These are phyloP conservation scores for Phanerochaete sordida DNA, from an alignment of 768 basidiomycete species.

Conservation along the genomic window DNA sequence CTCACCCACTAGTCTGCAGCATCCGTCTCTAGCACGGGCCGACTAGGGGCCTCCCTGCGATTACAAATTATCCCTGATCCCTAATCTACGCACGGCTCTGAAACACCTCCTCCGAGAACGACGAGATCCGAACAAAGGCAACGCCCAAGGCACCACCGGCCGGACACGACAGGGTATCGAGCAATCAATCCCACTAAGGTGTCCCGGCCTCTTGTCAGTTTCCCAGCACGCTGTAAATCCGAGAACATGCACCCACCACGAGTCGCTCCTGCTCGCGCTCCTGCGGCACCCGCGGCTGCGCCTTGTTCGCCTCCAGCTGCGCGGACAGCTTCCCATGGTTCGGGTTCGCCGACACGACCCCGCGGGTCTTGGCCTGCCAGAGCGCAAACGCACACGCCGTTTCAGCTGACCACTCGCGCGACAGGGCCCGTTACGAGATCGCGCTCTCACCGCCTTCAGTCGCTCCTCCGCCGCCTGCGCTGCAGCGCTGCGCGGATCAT, in stretches of 20 bases:
- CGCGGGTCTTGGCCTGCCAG: slow-evolving; percentile 38
- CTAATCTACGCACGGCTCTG: neutral
- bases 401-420: neutral
- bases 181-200: slow-evolving; percentile 41
- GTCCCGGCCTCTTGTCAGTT: slow-evolving; percentile 17
- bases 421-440: neutral
- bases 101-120: neutral
- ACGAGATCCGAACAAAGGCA: neutral
- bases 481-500: slow-evolving; percentile 30
- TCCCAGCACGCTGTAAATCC: neutral
- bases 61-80: neutral
- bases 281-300: slow-evolving; percentile 33
- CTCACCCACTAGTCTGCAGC: neutral
- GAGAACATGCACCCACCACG: slow-evolving; percentile 38
- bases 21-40: neutral
- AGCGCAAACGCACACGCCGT: neutral
- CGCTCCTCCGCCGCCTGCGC: slow-evolving; percentile 34
- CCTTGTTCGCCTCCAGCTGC: slow-evolving; percentile 38
- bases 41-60: neutral
- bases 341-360: slow-evolving; percentile 41
- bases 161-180: neutral
- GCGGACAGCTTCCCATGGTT: slow-evolving; percentile 42
- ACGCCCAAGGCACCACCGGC: neutral
- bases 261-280: slow-evolving; percentile 36
- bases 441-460: slow-evolving; percentile 27